phyloP scores from a whole-genome alignment of 192 early-diverging fungal genomes.

The Phlyctochytrium planicorne region DNA sequence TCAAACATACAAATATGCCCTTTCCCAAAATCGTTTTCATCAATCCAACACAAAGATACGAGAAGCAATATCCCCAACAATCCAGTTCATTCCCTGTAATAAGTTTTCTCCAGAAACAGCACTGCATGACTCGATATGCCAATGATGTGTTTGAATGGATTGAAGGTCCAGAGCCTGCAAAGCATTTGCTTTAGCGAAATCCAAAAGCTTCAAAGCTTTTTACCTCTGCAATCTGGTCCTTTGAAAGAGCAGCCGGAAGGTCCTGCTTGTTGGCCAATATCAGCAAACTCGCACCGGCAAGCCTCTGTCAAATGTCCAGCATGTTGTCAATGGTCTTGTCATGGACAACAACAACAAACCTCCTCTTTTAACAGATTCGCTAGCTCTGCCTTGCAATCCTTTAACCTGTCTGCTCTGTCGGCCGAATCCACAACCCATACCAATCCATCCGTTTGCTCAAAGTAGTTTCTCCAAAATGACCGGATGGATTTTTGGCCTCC shows the following conservation, averaged over 20 bases:
- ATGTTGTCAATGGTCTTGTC: neutral
- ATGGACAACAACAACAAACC: conserved; percentile 35
- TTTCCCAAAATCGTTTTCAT: too few species aligned
- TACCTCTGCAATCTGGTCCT: conserved; percentile 71
- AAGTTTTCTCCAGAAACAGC: conserved; percentile 86
- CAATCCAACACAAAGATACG: conserved; percentile 70
- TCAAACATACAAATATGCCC: too few species aligned
- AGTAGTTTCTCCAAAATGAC: conserved; percentile 99
- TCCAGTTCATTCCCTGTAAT: conserved; percentile 91
- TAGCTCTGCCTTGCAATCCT: conserved; percentile 80
- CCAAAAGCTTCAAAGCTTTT: neutral
- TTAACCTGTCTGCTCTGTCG: conserved; percentile 74
- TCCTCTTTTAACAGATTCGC: conserved; percentile 82
- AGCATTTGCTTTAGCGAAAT: neutral
- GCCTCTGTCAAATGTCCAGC: conserved; percentile 42
- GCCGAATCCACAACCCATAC: conserved; percentile 98
- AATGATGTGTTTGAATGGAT: conserved; percentile 82
- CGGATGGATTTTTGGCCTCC: conserved; percentile 97
- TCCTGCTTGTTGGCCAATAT: conserved; percentile 99
- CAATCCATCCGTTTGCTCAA: conserved; percentile 97
- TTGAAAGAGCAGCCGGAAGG: conserved; percentile 74
- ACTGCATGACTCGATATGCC: conserved; percentile 88
- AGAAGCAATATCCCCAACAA: conserved; percentile 83
- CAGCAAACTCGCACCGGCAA: conserved; percentile 89
- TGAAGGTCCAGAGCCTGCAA: conserved; percentile 66